Evolutionary conservation across 2,329 filamentous ascomycete genomes (phyloP), one percentile per base, ranked within the genome.

Genomic region (Fusarium sp.): DNA sequence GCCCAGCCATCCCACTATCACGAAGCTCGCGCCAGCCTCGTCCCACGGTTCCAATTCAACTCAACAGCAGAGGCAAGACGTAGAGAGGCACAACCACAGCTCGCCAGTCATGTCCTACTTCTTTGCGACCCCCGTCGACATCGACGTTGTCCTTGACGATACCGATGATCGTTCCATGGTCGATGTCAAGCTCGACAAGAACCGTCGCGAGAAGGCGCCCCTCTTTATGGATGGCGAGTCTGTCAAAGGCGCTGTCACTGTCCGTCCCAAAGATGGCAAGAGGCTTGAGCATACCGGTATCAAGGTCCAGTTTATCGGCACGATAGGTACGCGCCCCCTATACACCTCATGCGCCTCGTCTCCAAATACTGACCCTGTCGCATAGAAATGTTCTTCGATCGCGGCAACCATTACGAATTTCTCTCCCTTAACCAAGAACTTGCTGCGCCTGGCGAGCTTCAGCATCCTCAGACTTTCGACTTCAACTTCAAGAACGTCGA

Each of bases 401-500:
- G 96, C 77, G 95, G 95, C 75, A 99, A 97, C 80, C 96, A 98
- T 83, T 97, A 99, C 85, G 96, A 99, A 82, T 99, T 99, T 82
- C 91, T 99, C 62, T 97, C 94, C 35, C 89, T 98, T 28, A 95
- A 96, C 74, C 96, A 98, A 81, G 96, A 99, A 82, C 90, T 99
- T 40, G 96, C 96, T 19, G 94, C 96, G 19, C 96, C 96, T 3
- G 96, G 96, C 79, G 96, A 99, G 84, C 91, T 99, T 59, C 96
- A 98, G 79, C 96, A 99, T 82, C 96, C 96, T 43, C 96, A 99
- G 83, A 97, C 94, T 48, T 97, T 97, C 80, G 93, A 97, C 72
- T 99, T 99, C 88, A 97, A 97, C 84, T 99, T 99, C 89, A 98
- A 98, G 82, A 99, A 98, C 80, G 94, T 99, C 75, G 96, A 99